These are phyloP conservation scores for Trichomonas vaginalis DNA, from an alignment of 208 protist genomes.

Conservation along the genomic window DNA sequence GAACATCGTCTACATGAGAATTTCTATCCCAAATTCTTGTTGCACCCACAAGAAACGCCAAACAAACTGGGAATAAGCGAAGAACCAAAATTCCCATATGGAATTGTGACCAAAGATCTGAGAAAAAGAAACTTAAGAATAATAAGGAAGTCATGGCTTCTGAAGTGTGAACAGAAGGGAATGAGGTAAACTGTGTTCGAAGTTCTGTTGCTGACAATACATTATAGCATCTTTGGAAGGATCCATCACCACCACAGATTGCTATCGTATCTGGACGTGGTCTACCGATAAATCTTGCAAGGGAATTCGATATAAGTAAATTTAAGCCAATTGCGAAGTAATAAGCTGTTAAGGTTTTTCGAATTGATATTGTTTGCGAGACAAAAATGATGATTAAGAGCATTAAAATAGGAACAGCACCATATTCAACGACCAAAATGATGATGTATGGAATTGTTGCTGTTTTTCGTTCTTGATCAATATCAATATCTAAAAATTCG, in stretches of 20 bases:
- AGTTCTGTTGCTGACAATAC: neutral
- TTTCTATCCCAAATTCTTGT: neutral
- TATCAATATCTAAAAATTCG: too few relatives aligned
- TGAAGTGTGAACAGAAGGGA: neutral
- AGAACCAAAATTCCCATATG: neutral
- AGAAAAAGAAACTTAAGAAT: neutral
- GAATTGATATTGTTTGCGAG: too few relatives aligned
- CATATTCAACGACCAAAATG: too few relatives aligned
- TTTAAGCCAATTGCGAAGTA: too few relatives aligned
- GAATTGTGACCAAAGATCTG: neutral
- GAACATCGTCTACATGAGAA: neutral
- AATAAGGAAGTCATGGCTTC: neutral
- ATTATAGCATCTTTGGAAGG: neutral
- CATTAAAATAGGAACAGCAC: too few relatives aligned
- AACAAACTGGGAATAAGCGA: neutral
- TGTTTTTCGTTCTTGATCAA: too few relatives aligned
- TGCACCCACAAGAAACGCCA: neutral
- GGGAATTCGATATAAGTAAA: too few relatives aligned
- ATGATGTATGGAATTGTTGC: too few relatives aligned
- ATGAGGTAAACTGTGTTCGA: neutral
- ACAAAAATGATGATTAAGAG: too few relatives aligned
- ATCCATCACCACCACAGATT: neutral
- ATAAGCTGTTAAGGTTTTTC: too few relatives aligned
- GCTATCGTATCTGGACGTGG: neutral
- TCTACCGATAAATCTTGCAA: neutral